A percentile compares a stretch with the other conserved stretches of the same genome.
These are phyloP conservation scores for Pulveroboletus sp. DNA, from an alignment of 768 basidiomycete species.

Conservation along the genomic window DNA sequence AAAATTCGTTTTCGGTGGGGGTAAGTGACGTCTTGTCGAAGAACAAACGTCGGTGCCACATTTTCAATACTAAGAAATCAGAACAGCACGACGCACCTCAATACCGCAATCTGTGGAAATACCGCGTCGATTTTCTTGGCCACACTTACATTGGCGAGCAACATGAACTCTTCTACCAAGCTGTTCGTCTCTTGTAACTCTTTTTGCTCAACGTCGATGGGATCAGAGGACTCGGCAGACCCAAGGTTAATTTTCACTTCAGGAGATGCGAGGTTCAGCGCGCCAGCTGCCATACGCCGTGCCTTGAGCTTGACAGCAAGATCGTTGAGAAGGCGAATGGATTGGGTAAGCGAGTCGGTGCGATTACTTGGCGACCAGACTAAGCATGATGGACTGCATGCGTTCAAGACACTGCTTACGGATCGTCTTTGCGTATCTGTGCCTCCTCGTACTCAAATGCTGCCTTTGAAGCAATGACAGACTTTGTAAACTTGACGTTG, in stretches of 20 bases:
- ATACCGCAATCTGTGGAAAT: constrained; percentile 93
- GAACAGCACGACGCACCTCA: constrained; percentile 47
- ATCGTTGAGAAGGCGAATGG: constrained; percentile 83
- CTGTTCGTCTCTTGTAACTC: constrained; percentile 90
- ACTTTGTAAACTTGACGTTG: constrained; percentile 88
- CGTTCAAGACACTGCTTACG: constrained; percentile 42
- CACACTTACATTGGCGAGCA: constrained; percentile 94
- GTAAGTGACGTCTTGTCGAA: constrained; percentile 71
- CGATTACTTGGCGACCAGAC: constrained; percentile 45
- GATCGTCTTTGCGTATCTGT: constrained; percentile 88
- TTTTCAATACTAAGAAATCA: constrained; percentile 8
- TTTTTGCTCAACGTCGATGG: constrained; percentile 97
- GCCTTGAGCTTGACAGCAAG: constrained; percentile 83
- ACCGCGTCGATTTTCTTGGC: constrained; percentile 88
- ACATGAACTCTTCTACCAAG: constrained; percentile 98
- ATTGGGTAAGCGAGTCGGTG: constrained; percentile 76
- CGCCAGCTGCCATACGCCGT: constrained; percentile 90
- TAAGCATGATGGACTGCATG: background rate
- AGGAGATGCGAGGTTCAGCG: constrained; percentile 94
- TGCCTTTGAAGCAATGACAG: constrained; percentile 92
- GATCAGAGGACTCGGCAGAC: constrained; percentile 88
- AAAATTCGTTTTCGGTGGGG: constrained; percentile 90
- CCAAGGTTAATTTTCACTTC: constrained; percentile 97
- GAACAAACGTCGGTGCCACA: background rate
- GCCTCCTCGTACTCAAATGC: constrained; percentile 98